Percentiles rank a stretch among this genome's conserved stretches.
Evolutionary conservation across 805 yeast genomes (phyloP).

Genomic region (Kodamaea hsintzibuensis): DNA sequence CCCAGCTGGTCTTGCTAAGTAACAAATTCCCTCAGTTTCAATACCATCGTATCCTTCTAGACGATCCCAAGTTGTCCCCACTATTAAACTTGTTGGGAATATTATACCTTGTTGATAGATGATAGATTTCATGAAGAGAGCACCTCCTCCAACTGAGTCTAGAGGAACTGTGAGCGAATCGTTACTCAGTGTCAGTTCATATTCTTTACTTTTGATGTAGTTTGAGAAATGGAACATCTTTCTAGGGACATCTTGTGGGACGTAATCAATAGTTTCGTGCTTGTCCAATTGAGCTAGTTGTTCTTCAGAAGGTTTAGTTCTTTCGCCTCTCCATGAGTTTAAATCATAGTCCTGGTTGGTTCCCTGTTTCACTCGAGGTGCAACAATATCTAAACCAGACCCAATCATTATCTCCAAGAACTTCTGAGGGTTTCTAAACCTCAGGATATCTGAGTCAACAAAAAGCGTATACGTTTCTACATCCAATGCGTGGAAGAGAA

Average conservation of each 20-base stretch:
- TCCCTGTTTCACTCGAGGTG: slow-evolving; percentile 32
- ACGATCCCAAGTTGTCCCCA: slow-evolving; percentile 50
- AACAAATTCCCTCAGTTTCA: slow-evolving; percentile 56
- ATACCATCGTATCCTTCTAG: slow-evolving; percentile 54
- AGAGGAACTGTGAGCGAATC: slow-evolving; percentile 24
- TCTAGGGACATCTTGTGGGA: slow-evolving; percentile 30
- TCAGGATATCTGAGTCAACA: slow-evolving; percentile 37
- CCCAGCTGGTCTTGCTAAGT: slow-evolving; percentile 45
- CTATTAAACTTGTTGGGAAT: slow-evolving; percentile 46
- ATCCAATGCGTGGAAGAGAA: slow-evolving; percentile 26
- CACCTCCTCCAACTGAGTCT: slow-evolving; percentile 56
- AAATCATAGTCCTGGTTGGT: slow-evolving; percentile 34
- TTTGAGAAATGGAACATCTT: slow-evolving; percentile 31
- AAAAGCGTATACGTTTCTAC: slow-evolving; percentile 35
- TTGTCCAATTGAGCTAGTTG: slow-evolving; percentile 29
- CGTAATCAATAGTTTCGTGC: slow-evolving; percentile 29
- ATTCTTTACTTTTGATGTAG: slow-evolving; percentile 14
- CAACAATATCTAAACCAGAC: slow-evolving; percentile 34
- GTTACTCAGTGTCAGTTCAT: slow-evolving; percentile 5
- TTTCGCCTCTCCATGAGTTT: slow-evolving; percentile 42
- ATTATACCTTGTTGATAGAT: slow-evolving; percentile 47
- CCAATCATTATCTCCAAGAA: slow-evolving; percentile 27
- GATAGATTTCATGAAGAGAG: slow-evolving; percentile 43
- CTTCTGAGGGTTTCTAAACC: slow-evolving; percentile 21
- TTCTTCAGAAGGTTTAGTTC: slow-evolving; percentile 31